Percentiles rank a stretch among this genome's conserved stretches.
Conservation (phyloP, 495 filamentous ascomycete species). For the Xylaria flabelliformis region DNA sequence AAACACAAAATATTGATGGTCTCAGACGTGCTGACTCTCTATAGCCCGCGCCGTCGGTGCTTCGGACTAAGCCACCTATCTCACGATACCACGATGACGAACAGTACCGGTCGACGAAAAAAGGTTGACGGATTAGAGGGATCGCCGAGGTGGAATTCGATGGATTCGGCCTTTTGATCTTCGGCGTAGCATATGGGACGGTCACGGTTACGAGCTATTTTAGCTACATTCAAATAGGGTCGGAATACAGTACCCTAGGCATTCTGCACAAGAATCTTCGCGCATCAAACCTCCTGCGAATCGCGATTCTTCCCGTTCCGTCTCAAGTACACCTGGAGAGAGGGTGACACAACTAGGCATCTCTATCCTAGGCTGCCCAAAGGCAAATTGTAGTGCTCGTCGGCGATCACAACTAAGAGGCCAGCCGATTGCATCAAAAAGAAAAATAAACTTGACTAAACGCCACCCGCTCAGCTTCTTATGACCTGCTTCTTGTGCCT, state of each 20-base stretch:
- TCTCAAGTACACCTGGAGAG: conserved; percentile 3
- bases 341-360: conserved; percentile 9
- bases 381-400: conserved; percentile 8
- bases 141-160: conserved; percentile 39
- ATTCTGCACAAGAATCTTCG: conserved; percentile 32
- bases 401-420: background rate
- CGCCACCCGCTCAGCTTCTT: conserved; percentile 21
- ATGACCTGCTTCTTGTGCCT: background rate
- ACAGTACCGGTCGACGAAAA: conserved; percentile 32
- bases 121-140: conserved; percentile 39
- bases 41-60: conserved; percentile 67
- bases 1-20: background rate
- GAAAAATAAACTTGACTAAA: conserved; percentile 35
- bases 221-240: conserved; percentile 45
- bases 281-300: conserved; percentile 33
- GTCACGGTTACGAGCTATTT: conserved; percentile 42
- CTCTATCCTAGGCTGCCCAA: conserved; percentile 9
- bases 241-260: conserved; percentile 40
- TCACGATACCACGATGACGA: conserved; percentile 45
- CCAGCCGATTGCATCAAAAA: conserved; percentile 5
- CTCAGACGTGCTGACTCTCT: conserved; percentile 44
- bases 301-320: conserved; percentile 27
- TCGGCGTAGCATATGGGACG: conserved; percentile 45
- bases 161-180: conserved; percentile 44
- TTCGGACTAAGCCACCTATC: conserved; percentile 57